Evolutionary conservation across 176 grass and related monocot genomes (phyloP).

Genomic region (Alloteropsis semialata): DNA sequence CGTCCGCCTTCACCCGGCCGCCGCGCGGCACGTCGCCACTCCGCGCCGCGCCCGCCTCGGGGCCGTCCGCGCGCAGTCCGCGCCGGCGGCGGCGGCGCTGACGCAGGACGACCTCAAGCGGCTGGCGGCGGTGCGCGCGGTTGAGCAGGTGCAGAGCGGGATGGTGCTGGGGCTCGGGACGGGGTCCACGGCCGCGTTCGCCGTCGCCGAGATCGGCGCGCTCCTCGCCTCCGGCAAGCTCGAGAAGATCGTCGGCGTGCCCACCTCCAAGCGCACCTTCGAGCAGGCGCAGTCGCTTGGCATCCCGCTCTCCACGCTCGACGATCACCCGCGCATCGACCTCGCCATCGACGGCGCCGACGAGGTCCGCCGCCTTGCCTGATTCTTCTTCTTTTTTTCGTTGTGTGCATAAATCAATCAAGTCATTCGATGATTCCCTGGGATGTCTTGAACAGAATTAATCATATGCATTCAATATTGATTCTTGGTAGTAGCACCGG

Average conservation of each 20-base stretch:
- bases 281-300: slow-evolving; percentile 90
- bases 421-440: not conserved
- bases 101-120: slow-evolving; percentile 94
- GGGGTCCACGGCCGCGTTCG: slow-evolving; percentile 93
- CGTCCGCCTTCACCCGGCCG: slow-evolving; percentile 36
- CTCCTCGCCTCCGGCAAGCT: slow-evolving; percentile 77
- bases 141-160: slow-evolving; percentile 83
- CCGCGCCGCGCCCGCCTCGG: slow-evolving; percentile 11
- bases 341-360: slow-evolving; percentile 96
- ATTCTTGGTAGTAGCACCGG: not conserved
- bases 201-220: slow-evolving; percentile 82
- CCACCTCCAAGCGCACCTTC: slow-evolving; percentile 90
- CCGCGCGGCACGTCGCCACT: not conserved
- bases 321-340: slow-evolving; percentile 80
- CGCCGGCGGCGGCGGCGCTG: slow-evolving; percentile 46
- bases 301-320: slow-evolving; percentile 91
- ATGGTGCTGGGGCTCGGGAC: slow-evolving; percentile 98
- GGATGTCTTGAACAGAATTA: not conserved
- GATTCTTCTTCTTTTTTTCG: not conserved
- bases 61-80: slow-evolving; percentile 53
- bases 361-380: slow-evolving; percentile 50
- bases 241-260: slow-evolving; percentile 74
- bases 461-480: not conserved
- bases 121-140: slow-evolving; percentile 85
- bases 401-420: not conserved